Conservation (phyloP, 1,284 basidiomycete species). For the Fomitiporia mediterranea region DNA sequence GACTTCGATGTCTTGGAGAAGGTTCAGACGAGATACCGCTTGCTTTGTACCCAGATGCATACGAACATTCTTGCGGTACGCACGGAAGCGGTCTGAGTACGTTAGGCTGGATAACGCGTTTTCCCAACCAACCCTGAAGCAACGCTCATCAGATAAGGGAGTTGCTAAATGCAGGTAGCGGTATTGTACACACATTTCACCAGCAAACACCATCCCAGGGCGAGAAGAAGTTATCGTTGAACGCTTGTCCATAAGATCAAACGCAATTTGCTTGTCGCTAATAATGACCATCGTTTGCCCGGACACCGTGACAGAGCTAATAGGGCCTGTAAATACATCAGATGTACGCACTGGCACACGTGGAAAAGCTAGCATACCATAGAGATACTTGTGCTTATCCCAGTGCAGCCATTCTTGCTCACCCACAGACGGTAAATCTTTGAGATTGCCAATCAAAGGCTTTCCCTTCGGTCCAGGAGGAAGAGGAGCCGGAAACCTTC, state of each 20-base stretch:
- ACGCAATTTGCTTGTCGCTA: constrained; percentile 36
- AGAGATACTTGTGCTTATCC: constrained; percentile 15
- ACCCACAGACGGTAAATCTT: constrained; percentile 9
- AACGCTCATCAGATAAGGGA: background rate
- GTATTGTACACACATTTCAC: constrained; percentile 4
- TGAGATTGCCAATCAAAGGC: constrained; percentile 17
- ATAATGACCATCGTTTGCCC: constrained; percentile 41
- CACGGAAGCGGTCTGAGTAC: constrained; percentile 2
- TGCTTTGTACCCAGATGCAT: constrained; percentile 3
- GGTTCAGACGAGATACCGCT: constrained; percentile 6
- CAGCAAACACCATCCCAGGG: constrained; percentile 23
- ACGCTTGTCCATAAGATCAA: constrained; percentile 43
- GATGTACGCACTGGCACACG: too few species aligned
- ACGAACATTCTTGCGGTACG: constrained; percentile 10
- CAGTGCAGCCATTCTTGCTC: constrained; percentile 20
- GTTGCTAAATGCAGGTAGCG: too few species aligned
- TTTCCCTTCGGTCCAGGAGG: constrained; percentile 9
- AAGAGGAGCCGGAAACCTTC: background rate
- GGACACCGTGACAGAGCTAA: constrained; percentile 33
- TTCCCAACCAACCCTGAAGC: constrained; percentile 6
- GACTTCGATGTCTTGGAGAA: constrained; percentile 14
- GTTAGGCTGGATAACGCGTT: background rate
- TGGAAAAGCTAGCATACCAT: constrained; percentile 13
- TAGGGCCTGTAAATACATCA: constrained; percentile 8
- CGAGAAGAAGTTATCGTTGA: constrained; percentile 47